Evolutionary conservation across 202 grass and related monocot genomes (phyloP).

Genomic region (Eragrostis tef): DNA sequence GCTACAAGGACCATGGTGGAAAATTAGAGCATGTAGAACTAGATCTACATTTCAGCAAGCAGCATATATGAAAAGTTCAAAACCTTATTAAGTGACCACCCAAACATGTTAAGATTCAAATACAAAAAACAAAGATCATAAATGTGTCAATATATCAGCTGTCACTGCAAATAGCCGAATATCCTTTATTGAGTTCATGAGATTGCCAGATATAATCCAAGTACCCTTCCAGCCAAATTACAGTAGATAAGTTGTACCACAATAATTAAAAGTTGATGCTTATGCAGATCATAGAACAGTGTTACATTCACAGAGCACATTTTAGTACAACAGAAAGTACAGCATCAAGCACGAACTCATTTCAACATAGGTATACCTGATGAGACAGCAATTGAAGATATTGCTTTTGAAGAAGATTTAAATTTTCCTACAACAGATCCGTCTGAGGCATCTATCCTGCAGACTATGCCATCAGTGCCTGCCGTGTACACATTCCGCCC

Average conservation of each 20-base stretch:
- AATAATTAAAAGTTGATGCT: background rate
- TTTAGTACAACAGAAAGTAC: background rate
- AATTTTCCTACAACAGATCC: slow-evolving; percentile 65
- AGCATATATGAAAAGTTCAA: background rate
- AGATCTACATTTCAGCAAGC: slow-evolving; percentile 1
- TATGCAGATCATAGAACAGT: background rate
- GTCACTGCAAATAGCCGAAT: background rate
- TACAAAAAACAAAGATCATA: slow-evolving; percentile 6
- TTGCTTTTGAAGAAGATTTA: slow-evolving; percentile 73
- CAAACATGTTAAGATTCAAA: slow-evolving; percentile 8
- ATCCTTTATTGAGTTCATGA: slow-evolving; percentile 34
- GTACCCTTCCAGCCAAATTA: background rate
- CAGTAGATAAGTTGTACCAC: background rate
- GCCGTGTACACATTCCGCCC: slow-evolving; percentile 63
- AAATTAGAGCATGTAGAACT: background rate
- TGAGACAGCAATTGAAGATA: slow-evolving; percentile 82
- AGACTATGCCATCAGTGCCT: slow-evolving; percentile 92
- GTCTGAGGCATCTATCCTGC: slow-evolving; percentile 68
- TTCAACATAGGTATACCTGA: slow-evolving; percentile 64
- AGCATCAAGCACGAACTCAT: background rate
- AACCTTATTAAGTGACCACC: background rate
- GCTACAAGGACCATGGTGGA: slow-evolving; percentile 16
- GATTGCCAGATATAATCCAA: slow-evolving; percentile 14
- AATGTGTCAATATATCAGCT: background rate
- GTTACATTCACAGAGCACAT: background rate